Conservation (phyloP, 768 basidiomycete species). For the Auricularia sp. region DNA sequence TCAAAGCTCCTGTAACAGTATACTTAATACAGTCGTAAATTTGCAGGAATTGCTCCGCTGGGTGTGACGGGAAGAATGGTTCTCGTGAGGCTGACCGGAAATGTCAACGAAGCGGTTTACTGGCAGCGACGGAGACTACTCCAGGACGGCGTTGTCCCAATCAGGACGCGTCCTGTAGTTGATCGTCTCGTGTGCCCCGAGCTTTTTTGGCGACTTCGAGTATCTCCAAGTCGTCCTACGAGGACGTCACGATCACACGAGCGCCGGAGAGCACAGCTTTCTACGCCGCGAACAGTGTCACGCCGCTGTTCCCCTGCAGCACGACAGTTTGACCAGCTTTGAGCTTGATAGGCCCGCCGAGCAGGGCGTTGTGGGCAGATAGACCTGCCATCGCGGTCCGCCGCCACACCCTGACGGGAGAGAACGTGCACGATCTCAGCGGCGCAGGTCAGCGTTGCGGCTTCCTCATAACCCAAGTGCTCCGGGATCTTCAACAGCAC, state of each 20-base stretch:
- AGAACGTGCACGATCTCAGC: background rate
- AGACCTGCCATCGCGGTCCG: slow-evolving; percentile 27
- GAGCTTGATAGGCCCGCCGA: slow-evolving; percentile 35
- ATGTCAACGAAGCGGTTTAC: background rate
- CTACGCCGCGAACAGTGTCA: slow-evolving; percentile 51
- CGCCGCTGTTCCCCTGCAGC: slow-evolving; percentile 47
- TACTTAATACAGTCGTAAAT: too few relatives aligned
- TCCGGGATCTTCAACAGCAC: slow-evolving; percentile 41
- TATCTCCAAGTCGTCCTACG: slow-evolving; percentile 45
- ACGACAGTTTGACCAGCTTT: slow-evolving; percentile 52
- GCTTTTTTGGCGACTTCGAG: slow-evolving; percentile 37
- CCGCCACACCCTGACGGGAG: too few relatives aligned
- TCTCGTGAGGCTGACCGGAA: background rate
- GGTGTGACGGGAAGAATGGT: too few relatives aligned
- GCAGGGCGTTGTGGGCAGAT: slow-evolving; percentile 54
- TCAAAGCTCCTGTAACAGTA: too few relatives aligned
- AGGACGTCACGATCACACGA: slow-evolving; percentile 57
- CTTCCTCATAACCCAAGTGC: slow-evolving; percentile 54
- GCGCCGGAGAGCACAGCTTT: slow-evolving; percentile 55
- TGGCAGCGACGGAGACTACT: slow-evolving; percentile 20
- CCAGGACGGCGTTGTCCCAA: slow-evolving; percentile 45
- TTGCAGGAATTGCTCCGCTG: too few relatives aligned
- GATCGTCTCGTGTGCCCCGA: slow-evolving; percentile 36
- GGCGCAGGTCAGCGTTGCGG: slow-evolving; percentile 49
- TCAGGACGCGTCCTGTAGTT: slow-evolving; percentile 50